Evolutionary conservation across 495 filamentous ascomycete species (phyloP), one percentile per base, ranked within the genome.

Genomic region (Xylaria palmicola): DNA sequence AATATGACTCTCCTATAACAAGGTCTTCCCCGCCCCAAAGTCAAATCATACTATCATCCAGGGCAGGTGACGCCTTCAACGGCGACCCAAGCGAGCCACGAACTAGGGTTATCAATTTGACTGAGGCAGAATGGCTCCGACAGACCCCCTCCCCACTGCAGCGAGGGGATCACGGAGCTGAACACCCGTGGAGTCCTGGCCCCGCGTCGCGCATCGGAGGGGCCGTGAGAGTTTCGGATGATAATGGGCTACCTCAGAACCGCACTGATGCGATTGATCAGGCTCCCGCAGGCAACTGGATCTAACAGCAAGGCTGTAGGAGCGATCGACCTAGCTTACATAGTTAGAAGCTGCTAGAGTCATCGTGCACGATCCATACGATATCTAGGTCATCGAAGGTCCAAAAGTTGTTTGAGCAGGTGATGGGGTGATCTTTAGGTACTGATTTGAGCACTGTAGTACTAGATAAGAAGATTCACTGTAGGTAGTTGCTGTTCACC

Each of bases 111-210:
- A 39, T 75, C 6, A 63, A 59, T 8, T 49, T 76, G 9, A 73
- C 62, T 2, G 77, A 79, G 52, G 55, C 72, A 9, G 73, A 78
- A 52, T 79, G 75, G 76, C 68, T 78, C 62, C 65, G 70, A 29
- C 71, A 69, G 24, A 73, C 71, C 19, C 77, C 74, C 1, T 75
- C 74, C 13, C 72, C 74, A 13, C 34, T 56, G 17, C 54, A 55
- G 2, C 59, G 44, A 37, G 62, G 45, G 19, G 51, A 58, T 24
- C 54, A 55, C 6, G 24, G 43, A 27, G 36, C 50, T 2, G 39
- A 52, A 9, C 53, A 58, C 24, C 19, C 67, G 9, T 65, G 68
- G 63, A 69, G 63, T n/a, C 64, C 68, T 3, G 52, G 58, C 24
- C 65, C 52, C 2, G 56, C 43, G 29, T 26, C 30, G 9, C 15